phyloP scores from a whole-genome alignment of 2,329 filamentous ascomycete genomes.

The Venturia nashicola region DNA sequence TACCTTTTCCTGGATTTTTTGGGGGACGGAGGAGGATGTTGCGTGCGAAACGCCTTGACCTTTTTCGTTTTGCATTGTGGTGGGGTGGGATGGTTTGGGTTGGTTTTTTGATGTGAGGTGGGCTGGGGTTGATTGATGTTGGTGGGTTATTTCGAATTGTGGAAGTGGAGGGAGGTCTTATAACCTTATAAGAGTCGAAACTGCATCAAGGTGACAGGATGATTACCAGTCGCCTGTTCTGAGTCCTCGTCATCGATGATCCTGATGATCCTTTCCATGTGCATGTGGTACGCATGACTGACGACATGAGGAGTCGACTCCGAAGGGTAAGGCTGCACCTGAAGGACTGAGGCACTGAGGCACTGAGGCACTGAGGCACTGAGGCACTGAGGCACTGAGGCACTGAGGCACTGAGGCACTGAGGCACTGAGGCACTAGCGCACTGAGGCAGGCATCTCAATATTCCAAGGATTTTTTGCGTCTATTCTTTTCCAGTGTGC shows the following conservation, averaged over 20 bases:
- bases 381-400: no score
- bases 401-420: no score
- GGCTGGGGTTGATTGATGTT: neutral
- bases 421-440: no score
- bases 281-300: neutral
- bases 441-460: no score
- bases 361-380: no score
- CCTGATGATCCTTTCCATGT: neutral
- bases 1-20: conserved; percentile 22
- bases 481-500: no score
- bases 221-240: neutral
- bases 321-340: no score
- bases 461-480: no score
- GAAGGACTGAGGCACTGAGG: no score
- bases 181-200: no score
- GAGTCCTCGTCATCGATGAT: neutral
- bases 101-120: neutral
- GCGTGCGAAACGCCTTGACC: conserved; percentile 32
- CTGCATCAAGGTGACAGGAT: neutral
- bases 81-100: neutral
- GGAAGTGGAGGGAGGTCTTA: no score
- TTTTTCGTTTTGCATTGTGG: conserved; percentile 20
- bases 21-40: conserved; percentile 26
- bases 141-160: neutral
- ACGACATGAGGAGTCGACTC: neutral